These are phyloP conservation scores for Solanum chiquidenum DNA, from an alignment of 257 asterid species.

Conservation along the genomic window DNA sequence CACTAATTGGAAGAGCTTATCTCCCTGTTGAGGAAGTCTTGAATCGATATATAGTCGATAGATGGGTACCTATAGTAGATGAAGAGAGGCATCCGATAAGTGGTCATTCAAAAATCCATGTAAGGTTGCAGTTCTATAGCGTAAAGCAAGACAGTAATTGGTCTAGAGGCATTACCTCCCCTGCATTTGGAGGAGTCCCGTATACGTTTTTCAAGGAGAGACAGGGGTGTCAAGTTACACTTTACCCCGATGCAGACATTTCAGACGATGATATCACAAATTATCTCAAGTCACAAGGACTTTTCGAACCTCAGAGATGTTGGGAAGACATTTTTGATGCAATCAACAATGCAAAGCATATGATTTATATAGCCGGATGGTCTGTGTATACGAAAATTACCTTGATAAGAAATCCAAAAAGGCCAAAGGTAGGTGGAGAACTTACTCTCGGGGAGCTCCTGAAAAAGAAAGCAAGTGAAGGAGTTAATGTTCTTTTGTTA, in stretches of 20 bases:
- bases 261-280: constrained; percentile 30
- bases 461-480: constrained; percentile 63
- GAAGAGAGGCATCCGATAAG: constrained; percentile 39
- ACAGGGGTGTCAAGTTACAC: constrained; percentile 44
- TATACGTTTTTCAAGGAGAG: constrained; percentile 59
- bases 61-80: constrained; percentile 52
- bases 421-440: constrained; percentile 46
- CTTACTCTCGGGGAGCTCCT: constrained; percentile 55
- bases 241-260: constrained; percentile 71
- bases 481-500: constrained; percentile 64
- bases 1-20: constrained; percentile 69
- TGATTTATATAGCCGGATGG: constrained; percentile 86
- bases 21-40: constrained; percentile 47
- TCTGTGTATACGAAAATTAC: constrained; percentile 52
- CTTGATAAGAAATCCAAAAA: constrained; percentile 43
- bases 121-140: constrained; percentile 32
- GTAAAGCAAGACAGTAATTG: constrained; percentile 47
- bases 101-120: constrained; percentile 58
- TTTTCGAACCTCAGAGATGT: constrained; percentile 42
- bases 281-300: constrained; percentile 16
- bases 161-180: constrained; percentile 52
- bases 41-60: constrained; percentile 33
- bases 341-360: constrained; percentile 41
- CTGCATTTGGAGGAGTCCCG: constrained; percentile 50
- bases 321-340: constrained; percentile 85